These are phyloP conservation scores for Bromus sterilis DNA, from an alignment of 176 grass and related monocot species.

Conservation along the genomic window DNA sequence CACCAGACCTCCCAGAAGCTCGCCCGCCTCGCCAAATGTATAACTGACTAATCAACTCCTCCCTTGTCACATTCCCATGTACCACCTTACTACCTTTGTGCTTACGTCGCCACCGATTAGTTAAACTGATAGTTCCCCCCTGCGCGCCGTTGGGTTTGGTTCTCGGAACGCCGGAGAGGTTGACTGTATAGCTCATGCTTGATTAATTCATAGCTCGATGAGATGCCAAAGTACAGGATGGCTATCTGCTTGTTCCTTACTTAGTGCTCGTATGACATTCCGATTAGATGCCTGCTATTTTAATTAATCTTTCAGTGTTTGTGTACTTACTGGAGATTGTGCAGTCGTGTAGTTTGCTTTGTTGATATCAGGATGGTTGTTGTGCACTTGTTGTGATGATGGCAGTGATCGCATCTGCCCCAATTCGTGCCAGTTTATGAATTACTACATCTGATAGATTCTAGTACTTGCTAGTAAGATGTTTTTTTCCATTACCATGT, in stretches of 20 bases:
- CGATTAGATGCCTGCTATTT: not conserved
- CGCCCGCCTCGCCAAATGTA: slow-evolving; percentile 76
- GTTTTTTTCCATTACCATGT: not conserved
- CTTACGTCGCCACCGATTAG: not conserved
- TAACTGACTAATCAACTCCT: not conserved
- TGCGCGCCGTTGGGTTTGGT: not conserved
- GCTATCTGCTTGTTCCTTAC: not conserved
- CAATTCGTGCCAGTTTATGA: not conserved
- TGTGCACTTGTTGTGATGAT: not conserved
- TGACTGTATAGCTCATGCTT: not conserved
- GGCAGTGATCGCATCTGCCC: not conserved
- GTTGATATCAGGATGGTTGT: not conserved
- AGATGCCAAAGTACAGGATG: not conserved
- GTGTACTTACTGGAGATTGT: not conserved
- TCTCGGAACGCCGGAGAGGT: not conserved
- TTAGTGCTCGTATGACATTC: not conserved
- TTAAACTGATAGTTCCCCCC: not conserved
- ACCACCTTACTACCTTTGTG: not conserved
- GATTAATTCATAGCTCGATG: not conserved
- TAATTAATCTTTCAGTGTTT: not conserved
- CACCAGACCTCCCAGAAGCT: slow-evolving; percentile 95
- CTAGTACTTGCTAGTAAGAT: not conserved
- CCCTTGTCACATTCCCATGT: not conserved
- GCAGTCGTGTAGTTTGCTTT: not conserved
- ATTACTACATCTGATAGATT: not conserved